Evolutionary conservation across 345 rosid genomes (phyloP).

Genomic region (Eucalyptus paniculata): DNA sequence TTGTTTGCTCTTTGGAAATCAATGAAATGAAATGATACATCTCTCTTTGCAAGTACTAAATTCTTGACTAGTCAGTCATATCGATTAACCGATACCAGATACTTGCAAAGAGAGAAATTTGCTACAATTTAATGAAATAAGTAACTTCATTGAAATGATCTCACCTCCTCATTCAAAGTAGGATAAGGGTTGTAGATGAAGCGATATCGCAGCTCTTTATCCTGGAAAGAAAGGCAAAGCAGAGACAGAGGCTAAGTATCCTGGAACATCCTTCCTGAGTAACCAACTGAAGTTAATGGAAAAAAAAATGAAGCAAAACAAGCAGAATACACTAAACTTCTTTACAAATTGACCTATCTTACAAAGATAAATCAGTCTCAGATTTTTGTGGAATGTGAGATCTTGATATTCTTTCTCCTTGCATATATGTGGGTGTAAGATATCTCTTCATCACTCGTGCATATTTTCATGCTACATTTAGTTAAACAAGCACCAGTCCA

Average conservation of each 20-base stretch:
- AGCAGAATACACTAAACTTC: not conserved
- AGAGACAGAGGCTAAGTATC: not conserved
- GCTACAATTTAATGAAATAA: not conserved
- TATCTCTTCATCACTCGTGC: not conserved
- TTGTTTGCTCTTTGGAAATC: not conserved
- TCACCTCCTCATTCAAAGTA: conserved; percentile 71
- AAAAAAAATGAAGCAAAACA: not conserved
- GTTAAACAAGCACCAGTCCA: not conserved
- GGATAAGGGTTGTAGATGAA: conserved; percentile 94
- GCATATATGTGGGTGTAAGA: not conserved
- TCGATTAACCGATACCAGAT: not conserved
- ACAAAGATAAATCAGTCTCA: not conserved
- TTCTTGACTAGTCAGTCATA: not conserved
- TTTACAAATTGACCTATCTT: not conserved
- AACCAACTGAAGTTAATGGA: not conserved
- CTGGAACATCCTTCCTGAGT: not conserved
- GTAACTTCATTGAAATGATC: not conserved
- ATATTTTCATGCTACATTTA: not conserved
- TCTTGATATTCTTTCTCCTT: not conserved
- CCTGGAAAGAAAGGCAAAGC: conserved; percentile 28
- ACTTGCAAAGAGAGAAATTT: not conserved
- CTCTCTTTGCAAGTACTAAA: not conserved
- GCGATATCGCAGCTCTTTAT: conserved; percentile 76
- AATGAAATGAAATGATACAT: not conserved
- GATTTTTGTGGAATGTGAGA: not conserved